phyloP scores from a whole-genome alignment of 2,329 filamentous ascomycete species.

The Colletotrichum tanaceti region DNA sequence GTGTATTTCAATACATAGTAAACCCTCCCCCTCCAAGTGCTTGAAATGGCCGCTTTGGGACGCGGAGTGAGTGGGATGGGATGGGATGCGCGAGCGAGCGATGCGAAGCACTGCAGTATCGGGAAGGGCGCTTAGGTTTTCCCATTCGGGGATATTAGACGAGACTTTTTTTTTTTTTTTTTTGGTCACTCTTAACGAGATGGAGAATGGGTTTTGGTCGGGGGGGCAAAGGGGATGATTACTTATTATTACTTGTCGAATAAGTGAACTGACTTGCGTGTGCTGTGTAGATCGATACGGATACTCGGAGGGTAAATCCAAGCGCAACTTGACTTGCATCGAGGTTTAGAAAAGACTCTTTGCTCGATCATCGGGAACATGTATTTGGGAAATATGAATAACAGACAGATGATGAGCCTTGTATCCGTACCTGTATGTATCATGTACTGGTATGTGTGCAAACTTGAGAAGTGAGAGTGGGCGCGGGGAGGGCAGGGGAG shows the following conservation, averaged over 20 bases:
- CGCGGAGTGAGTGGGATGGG: no score
- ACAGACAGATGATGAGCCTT: no score
- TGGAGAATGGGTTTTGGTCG: no score
- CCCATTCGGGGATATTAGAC: conserved; percentile 8
- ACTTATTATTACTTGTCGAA: neutral
- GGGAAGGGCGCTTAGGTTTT: conserved; percentile 35
- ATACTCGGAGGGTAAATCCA: neutral
- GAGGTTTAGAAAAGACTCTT: no score
- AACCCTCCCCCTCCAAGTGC: conserved; percentile 13
- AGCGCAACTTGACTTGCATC: neutral
- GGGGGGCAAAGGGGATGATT: no score
- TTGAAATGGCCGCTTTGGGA: conserved; percentile 34
- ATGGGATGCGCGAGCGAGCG: conserved; percentile 19
- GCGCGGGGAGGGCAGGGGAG: neutral
- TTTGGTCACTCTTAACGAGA: neutral
- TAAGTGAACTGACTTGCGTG: no score
- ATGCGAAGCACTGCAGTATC: conserved; percentile 32
- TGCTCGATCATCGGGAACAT: no score
- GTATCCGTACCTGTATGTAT: no score
- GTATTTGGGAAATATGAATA: no score
- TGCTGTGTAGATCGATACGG: no score
- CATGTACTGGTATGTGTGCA: no score
- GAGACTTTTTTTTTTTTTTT: no score
- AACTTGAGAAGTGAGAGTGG: neutral
- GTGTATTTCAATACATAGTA: conserved; percentile 30